These are phyloP conservation scores for Phytophthora tentaculata DNA, from an alignment of 352 stramenopile genomes.

Conservation along the genomic window DNA sequence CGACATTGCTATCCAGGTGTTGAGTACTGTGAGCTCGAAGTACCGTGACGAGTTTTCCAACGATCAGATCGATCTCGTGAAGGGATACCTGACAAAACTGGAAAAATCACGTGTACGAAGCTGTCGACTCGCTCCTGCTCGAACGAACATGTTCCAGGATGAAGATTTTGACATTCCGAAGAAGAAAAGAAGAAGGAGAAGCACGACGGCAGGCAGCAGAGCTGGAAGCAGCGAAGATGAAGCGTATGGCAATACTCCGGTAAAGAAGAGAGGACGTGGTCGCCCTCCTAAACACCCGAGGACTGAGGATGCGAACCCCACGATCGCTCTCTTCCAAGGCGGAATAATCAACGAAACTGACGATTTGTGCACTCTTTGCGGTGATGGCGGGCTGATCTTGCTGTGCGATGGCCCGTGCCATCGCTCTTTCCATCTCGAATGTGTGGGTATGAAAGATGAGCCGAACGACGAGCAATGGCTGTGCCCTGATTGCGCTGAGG, in stretches of 20 bases:
- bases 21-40: slow-evolving; percentile 78
- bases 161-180: slow-evolving; percentile 48
- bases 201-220: slow-evolving; percentile 32
- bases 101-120: slow-evolving; percentile 87
- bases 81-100: slow-evolving; percentile 74
- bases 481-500: slow-evolving; percentile 89
- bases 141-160: slow-evolving; percentile 40
- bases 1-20: slow-evolving; percentile 85
- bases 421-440: slow-evolving; percentile 93
- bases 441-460: slow-evolving; percentile 86
- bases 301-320: slow-evolving; percentile 9
- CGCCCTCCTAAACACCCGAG: slow-evolving; percentile 44
- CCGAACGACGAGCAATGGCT: slow-evolving; percentile 90
- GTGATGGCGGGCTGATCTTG: slow-evolving; percentile 91
- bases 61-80: slow-evolving; percentile 84
- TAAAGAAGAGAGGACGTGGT: slow-evolving; percentile 38
- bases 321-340: slow-evolving; percentile 47
- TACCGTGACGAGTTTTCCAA: slow-evolving; percentile 83
- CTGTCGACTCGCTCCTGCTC: slow-evolving; percentile 54
- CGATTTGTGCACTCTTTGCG: slow-evolving; percentile 92
- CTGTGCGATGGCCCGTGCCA: slow-evolving; percentile 93
- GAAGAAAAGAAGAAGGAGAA: slow-evolving; percentile 54
- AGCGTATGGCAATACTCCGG: slow-evolving; percentile 43
- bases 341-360: slow-evolving; percentile 86
- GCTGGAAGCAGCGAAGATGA: slow-evolving; percentile 45